Base-by-base conservation (phyloP, 2,329 filamentous ascomycete genomes). In the Scytalidium sp. region DNA sequence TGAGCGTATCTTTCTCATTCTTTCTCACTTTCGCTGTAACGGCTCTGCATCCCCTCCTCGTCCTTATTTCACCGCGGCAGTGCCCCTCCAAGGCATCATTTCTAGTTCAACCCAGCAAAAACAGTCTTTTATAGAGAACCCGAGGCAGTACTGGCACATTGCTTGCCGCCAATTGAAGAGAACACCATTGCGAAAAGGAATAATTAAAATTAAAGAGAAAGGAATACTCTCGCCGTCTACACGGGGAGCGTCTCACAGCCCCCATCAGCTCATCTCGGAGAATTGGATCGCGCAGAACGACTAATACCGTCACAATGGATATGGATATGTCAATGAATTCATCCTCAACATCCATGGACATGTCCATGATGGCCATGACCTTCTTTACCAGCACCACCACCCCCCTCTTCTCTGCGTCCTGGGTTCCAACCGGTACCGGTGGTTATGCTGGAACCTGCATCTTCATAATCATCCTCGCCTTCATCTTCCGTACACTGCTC, bases 361-460 rank as follows among this genome's bases (percentile, higher is more conserved):
- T 65, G 59, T 54, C 57, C 11, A 50, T 49, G 45, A 82, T 81
- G 79, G 59, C 64, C 42, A 81, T 80, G 78, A 69, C 72, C 53
- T 94, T 94, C 76, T 84, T 84, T 58, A 81, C 77, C 55, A 71
- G 74, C 50, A 80, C 81, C 43, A 69, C 65, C 49, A 88, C 85
- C 1, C 75, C 85, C 3, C 75, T 90, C 42, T 90, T 78, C 72
- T 85, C 88, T 15, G 66, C 70, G 19, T 67, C 75, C 46, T 97
- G 92, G 90, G 87, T 87, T 2, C 93, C 93, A 4, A 70, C 65
- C 22, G 84, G 73, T 29, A 73, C 78, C 5, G 90, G 86, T 59
- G 73, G 79, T 52, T 97, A 97, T 69, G 90, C 90, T 2, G 93
- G 84, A 49, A 96, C 90, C 22, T 96, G 93, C 74, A 88, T 97